phyloP scores from a whole-genome alignment of 75 land plant species.

The Cryptomeria japonica region DNA sequence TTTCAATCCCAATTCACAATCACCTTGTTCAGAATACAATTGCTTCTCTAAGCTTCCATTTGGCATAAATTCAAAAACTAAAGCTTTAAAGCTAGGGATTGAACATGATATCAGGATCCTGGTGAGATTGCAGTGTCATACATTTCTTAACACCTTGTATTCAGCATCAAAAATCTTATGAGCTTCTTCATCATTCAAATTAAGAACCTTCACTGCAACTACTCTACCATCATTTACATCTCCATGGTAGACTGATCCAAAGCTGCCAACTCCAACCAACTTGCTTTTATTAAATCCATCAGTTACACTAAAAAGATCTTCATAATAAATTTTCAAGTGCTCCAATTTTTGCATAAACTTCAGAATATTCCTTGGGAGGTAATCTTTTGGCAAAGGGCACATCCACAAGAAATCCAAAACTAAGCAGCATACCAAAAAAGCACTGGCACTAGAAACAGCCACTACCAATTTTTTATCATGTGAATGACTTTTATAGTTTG shows the following conservation, averaged over 20 bases:
- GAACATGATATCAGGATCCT: not conserved
- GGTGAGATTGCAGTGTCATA: not conserved
- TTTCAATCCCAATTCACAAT: not conserved
- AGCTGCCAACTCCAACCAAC: not conserved
- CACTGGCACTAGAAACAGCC: not conserved
- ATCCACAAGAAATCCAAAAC: not conserved
- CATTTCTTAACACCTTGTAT: not conserved
- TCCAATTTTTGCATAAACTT: not conserved
- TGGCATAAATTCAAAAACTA: not conserved
- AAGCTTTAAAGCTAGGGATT: not conserved
- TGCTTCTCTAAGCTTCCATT: slow-evolving; percentile 8
- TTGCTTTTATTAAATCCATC: not conserved
- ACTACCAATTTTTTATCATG: not conserved
- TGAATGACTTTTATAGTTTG: not conserved
- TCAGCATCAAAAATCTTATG: not conserved
- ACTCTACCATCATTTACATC: not conserved
- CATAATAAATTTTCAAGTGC: not conserved
- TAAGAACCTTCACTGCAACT: not conserved
- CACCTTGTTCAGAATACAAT: not conserved
- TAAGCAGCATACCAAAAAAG: not conserved
- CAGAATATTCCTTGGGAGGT: too few relatives aligned
- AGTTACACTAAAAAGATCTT: not conserved
- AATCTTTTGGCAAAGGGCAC: too few relatives aligned
- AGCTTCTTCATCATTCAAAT: not conserved
- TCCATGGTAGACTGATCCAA: not conserved